Conservation (phyloP, 495 filamentous ascomycete species). For the Lineolata rhizophorae region DNA sequence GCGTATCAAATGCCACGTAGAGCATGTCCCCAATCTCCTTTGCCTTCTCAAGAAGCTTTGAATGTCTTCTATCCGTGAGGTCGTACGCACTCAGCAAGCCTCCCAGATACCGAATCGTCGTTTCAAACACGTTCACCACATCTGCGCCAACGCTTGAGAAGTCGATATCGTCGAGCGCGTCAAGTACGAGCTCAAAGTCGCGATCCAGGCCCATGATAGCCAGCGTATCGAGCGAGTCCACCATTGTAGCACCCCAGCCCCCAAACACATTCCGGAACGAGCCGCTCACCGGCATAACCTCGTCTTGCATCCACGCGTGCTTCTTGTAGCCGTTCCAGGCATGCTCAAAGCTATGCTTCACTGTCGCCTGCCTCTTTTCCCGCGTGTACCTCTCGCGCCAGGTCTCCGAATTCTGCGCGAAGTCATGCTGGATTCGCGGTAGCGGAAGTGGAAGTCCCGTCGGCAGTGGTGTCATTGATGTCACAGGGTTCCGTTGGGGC, state of each 20-base stretch:
- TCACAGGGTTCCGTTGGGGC: background rate
- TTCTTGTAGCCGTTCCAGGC: conserved; percentile 57
- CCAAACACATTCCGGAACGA: conserved; percentile 19
- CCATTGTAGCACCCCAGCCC: conserved; percentile 19
- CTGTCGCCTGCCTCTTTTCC: conserved; percentile 27
- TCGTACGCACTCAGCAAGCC: conserved; percentile 29
- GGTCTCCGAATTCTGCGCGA: conserved; percentile 17
- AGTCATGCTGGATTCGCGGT: conserved; percentile 29
- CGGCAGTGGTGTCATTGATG: conserved; percentile 5
- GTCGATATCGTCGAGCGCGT: conserved; percentile 16
- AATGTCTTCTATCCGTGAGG: conserved; percentile 19
- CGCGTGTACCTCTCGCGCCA: too few relatives aligned
- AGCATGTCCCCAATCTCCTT: conserved; percentile 22
- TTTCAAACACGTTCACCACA: conserved; percentile 27
- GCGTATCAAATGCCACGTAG: conserved; percentile 21
- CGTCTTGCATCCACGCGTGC: conserved; percentile 62
- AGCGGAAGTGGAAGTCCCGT: conserved; percentile 17
- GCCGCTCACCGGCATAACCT: conserved; percentile 44
- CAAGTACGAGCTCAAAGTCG: conserved; percentile 16
- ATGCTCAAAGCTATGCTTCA: conserved; percentile 45
- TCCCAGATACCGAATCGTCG: conserved; percentile 26
- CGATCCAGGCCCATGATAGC: conserved; percentile 20
- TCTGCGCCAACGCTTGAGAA: conserved; percentile 11
- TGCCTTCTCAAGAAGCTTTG: conserved; percentile 18
- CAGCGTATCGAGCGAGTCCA: conserved; percentile 17